phyloP scores from a whole-genome alignment of 2,329 filamentous ascomycete species.

The Penicillium sp. region DNA sequence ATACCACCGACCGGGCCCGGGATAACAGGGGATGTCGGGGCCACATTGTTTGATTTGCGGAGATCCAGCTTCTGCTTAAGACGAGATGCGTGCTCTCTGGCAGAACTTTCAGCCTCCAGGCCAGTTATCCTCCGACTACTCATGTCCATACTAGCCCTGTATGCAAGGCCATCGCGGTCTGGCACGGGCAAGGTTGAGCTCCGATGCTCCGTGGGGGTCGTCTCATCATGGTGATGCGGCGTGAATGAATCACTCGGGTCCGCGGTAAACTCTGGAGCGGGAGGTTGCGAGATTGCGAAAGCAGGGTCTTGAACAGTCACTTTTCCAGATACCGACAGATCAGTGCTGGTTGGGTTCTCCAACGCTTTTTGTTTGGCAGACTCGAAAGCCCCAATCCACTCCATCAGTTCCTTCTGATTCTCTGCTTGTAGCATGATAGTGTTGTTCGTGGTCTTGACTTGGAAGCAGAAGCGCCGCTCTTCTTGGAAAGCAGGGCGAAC shows the following conservation, averaged over 20 bases:
- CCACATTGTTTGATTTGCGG: constrained; percentile 64
- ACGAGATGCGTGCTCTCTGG: constrained; percentile 72
- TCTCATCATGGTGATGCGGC: constrained; percentile 52
- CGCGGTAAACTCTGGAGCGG: constrained; percentile 84
- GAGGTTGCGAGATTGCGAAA: constrained; percentile 85
- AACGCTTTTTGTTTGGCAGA: constrained; percentile 89
- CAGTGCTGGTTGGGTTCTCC: constrained; percentile 61
- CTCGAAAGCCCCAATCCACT: constrained; percentile 93
- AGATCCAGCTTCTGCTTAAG: constrained; percentile 92
- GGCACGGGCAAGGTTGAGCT: constrained; percentile 62
- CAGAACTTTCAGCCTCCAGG: constrained; percentile 55
- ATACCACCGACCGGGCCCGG: constrained; percentile 60
- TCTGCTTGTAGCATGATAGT: constrained; percentile 88
- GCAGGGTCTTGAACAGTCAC: constrained; percentile 59
- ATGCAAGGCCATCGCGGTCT: constrained; percentile 53
- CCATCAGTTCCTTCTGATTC: constrained; percentile 83
- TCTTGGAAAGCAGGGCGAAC: constrained; percentile 86
- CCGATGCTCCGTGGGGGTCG: constrained; percentile 52
- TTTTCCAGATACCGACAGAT: constrained; percentile 43
- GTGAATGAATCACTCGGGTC: constrained; percentile 66
- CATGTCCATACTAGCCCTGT: constrained; percentile 70
- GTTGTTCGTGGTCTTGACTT: constrained; percentile 95
- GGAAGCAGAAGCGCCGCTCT: constrained; percentile 93
- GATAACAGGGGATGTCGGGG: constrained; percentile 43
- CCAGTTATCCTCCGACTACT: constrained; percentile 49